Percentiles rank a stretch among this genome's conserved stretches.
Evolutionary conservation across 1,139 yeast genomes (phyloP).

Genomic region (Wickerhamiella pararugosa): DNA sequence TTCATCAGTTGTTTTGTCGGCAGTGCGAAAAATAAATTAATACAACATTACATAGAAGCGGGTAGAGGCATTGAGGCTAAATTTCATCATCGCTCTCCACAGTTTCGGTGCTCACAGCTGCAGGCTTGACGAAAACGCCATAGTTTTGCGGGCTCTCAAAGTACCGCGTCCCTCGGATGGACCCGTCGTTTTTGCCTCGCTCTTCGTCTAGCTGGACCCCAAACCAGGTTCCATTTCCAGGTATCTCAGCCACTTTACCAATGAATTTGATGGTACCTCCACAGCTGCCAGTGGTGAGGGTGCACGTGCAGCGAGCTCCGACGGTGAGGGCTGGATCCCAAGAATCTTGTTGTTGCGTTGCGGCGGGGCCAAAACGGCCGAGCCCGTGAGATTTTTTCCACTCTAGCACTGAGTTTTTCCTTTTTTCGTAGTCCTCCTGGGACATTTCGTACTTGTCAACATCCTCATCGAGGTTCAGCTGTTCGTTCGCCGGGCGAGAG

Average conservation of each 20-base stretch:
- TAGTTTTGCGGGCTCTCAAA: slow-evolving; percentile 38
- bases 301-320: slow-evolving; percentile 10
- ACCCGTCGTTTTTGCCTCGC: slow-evolving; percentile 68
- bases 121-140: slow-evolving; percentile 36
- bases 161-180: slow-evolving; percentile 47
- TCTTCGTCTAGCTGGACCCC: slow-evolving; percentile 59
- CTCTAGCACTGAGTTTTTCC: slow-evolving; percentile 47
- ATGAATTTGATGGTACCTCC: slow-evolving; percentile 48
- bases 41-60: too few relatives aligned
- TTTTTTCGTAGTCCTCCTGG: slow-evolving; percentile 50
- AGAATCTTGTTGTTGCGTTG: not conserved
- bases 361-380: slow-evolving; percentile 44
- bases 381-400: slow-evolving; percentile 59
- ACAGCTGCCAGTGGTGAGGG: slow-evolving; percentile 9
- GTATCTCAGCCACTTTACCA: slow-evolving; percentile 51
- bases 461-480: slow-evolving; percentile 23
- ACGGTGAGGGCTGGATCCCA: not conserved
- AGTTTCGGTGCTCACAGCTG: slow-evolving; percentile 14
- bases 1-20: too few relatives aligned
- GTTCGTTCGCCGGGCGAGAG: slow-evolving; percentile 25
- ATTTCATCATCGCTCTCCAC: slow-evolving; percentile 4
- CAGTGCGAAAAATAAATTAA: too few relatives aligned
- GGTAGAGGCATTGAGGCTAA: not conserved
- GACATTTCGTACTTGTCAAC: slow-evolving; percentile 38
- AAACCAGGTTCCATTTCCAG: slow-evolving; percentile 38